phyloP scores from a whole-genome alignment of 495 filamentous ascomycete species.

The Jackrogersella minutella region DNA sequence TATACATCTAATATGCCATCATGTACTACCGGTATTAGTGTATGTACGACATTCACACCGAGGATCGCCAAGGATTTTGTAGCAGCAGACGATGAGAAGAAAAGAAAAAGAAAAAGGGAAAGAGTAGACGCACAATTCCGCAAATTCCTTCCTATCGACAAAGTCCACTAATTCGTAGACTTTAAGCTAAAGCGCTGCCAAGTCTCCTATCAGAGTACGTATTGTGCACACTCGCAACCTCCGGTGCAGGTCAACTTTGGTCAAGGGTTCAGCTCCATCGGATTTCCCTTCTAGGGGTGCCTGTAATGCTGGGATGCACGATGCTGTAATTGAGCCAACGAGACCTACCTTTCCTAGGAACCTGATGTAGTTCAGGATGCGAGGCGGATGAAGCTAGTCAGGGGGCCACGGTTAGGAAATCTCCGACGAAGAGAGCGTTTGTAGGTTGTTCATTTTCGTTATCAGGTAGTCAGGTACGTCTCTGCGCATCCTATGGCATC shows the following conservation, averaged over 20 bases:
- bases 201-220: conserved; percentile 8
- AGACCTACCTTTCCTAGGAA: conserved; percentile 17
- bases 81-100: conserved; percentile 1
- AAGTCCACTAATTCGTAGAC: conserved; percentile 3
- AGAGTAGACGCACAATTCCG: not conserved
- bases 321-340: conserved; percentile 20
- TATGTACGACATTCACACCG: conserved; percentile 11
- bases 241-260: not conserved
- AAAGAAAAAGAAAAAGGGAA: no score
- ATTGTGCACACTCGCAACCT: not conserved
- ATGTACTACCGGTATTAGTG: not conserved
- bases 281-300: conserved; percentile 11
- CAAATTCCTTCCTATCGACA: not conserved
- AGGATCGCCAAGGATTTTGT: conserved; percentile 18
- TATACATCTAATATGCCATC: no score
- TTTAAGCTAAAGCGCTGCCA: conserved; percentile 21
- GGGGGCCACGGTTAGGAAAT: not conserved
- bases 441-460: not conserved
- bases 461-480: no score
- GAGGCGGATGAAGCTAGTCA: conserved; percentile 8
- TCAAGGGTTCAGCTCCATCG: conserved; percentile 30
- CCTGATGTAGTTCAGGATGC: not conserved
- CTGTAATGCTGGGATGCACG: conserved; percentile 19
- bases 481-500: not conserved
- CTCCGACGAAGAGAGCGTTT: not conserved